Evolutionary conservation across 805 yeast species (phyloP), one percentile per base, ranked within the genome.

Genomic region (Saccharomycopsis javanensis): DNA sequence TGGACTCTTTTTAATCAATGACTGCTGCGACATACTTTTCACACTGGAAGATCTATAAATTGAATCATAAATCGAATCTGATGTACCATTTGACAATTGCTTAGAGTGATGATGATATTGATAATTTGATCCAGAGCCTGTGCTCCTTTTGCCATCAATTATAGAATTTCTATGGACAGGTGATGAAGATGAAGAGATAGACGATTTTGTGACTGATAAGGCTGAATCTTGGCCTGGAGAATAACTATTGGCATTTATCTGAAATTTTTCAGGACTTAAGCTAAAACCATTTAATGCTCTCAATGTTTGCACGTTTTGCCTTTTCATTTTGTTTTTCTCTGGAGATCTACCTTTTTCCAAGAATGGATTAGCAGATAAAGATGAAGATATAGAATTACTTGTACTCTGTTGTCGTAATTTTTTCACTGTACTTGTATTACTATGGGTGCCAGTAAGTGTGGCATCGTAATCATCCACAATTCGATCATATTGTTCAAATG

Each of bases 31-130:
- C 10, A 42, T 23, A 20, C 48, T 42, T 20, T 42, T 42, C 28
- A 42, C 8, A n/a, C 48, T 52, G 25, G 57, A 51, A 25, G 52
- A 51, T n/a, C 61, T 55, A 38, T 57, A 57, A 38, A 59, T 57
- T 15, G 57, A 60, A 33, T 59, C 60, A 55, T 59, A 57, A 16
- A 59, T 54, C 4, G 60, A 57, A 16, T 59, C 62, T 13, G 55
- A 57, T 34, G 59, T 59, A 25, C 58, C 50, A 28, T 34, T 55
- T 7, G 61, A 58, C 35, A 34, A 42, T 20, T 42, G 48, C 28
- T 42, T 42, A 20, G 25, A 18, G 23, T 42, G 51, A n/a, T 28
- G 31, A 27, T 28, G 31, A 48, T 48, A 13, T 23, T 35, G 42
- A 11, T 35, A 7, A 35, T 35, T 16, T n/a, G 23, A 25, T 23